Conservation (phyloP, 306 rosid genomes). For the Clitoria ternatea region DNA sequence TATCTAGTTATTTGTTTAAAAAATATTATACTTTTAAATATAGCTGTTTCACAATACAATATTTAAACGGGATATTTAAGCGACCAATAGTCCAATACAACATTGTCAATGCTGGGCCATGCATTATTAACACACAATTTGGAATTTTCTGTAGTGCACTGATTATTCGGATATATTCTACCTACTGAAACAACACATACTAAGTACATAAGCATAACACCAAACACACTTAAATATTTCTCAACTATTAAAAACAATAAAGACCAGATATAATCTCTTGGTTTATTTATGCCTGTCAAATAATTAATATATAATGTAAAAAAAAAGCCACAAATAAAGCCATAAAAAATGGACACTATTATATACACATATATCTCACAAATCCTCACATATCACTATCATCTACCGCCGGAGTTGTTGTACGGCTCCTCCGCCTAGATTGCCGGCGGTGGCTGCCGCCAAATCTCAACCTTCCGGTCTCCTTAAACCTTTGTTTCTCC, state of each 20-base stretch:
- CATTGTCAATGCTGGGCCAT: neutral
- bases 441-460: constrained; percentile 79
- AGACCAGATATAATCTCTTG: neutral
- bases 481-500: constrained; percentile 59
- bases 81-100: too few species aligned
- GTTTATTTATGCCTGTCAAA: constrained; percentile 15
- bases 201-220: constrained; percentile 8
- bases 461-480: constrained; percentile 68
- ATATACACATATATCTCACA: constrained; percentile 39
- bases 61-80: too few species aligned
- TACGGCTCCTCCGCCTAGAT: constrained; percentile 43
- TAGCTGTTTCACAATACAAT: too few species aligned
- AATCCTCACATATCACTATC: constrained; percentile 27
- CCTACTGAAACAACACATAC: constrained; percentile 18
- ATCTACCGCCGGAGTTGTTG: constrained; percentile 6
- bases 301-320: neutral
- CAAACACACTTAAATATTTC: neutral
- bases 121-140: constrained; percentile 6
- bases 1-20: too few species aligned
- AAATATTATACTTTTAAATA: too few species aligned
- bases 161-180: constrained; percentile 18
- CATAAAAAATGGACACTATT: neutral
- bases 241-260: neutral
- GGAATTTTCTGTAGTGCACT: constrained; percentile 24
- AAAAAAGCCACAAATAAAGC: neutral